Evolutionary conservation across 257 asterid genomes (phyloP).

Genomic region (Misopates orontium): DNA sequence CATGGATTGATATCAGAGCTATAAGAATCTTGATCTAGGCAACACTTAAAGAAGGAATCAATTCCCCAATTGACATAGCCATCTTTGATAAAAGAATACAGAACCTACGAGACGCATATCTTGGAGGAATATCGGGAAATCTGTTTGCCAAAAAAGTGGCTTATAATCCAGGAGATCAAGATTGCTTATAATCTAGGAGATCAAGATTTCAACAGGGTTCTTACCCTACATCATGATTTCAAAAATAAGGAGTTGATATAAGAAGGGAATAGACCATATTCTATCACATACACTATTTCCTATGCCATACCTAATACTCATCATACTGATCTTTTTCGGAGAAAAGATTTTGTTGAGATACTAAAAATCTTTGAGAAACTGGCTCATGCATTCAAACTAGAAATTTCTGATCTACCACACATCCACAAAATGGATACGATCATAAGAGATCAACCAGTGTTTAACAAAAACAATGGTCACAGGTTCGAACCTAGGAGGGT

Average conservation of each 20-base stretch:
- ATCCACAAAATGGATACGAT: background rate
- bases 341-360: background rate
- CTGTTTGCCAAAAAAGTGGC: background rate
- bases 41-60: background rate
- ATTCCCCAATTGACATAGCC: background rate
- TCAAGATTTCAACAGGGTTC: background rate
- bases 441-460: background rate
- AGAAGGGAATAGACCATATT: conserved; percentile 8
- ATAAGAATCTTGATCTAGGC: background rate
- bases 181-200: background rate
- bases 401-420: background rate
- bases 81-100: background rate
- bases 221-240: too few species aligned
- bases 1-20: background rate
- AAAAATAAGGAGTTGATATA: background rate
- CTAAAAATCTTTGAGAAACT: background rate
- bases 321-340: background rate
- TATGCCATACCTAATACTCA: background rate
- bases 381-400: background rate
- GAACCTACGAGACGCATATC: background rate
- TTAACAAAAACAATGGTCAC: background rate
- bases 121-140: background rate
- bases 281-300: background rate
- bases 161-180: background rate
- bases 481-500: background rate